phyloP scores from a whole-genome alignment of 306 rosid genomes.

The Potentilla sterilis region DNA sequence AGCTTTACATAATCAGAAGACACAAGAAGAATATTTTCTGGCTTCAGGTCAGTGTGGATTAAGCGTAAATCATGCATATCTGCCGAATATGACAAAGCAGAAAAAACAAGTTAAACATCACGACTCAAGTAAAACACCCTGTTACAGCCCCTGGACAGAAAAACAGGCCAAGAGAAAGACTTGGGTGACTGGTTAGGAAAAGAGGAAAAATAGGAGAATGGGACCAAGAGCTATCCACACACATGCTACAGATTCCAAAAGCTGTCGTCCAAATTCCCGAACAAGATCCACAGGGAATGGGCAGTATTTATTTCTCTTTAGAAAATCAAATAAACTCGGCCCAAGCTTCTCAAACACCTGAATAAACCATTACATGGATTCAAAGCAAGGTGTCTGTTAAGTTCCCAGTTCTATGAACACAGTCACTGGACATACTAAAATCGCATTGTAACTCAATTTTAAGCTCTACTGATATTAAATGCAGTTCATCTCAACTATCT shows the following conservation, averaged over 20 bases:
- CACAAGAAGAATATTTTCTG: conserved; percentile 97
- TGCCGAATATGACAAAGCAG: conserved; percentile 52
- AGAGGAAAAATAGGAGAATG: conserved; percentile 32
- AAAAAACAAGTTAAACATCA: conserved; percentile 32
- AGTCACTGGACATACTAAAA: conserved; percentile 37
- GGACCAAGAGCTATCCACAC: conserved; percentile 71
- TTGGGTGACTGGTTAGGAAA: conserved; percentile 32
- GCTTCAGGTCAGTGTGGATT: conserved; percentile 97
- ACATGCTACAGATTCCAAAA: conserved; percentile 99
- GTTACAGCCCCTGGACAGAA: conserved; percentile 39
- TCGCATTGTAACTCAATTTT: conserved; percentile 22
- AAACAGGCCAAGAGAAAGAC: conserved; percentile 39
- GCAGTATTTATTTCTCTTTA: conserved; percentile 97
- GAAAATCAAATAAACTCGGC: conserved; percentile 99
- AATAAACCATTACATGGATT: conserved; percentile 80
- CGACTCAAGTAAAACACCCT: conserved; percentile 30
- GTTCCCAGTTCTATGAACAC: conserved; percentile 55
- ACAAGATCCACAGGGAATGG: conserved; percentile 99
- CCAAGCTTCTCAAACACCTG: conserved; percentile 99
- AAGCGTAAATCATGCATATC: conserved; percentile 90
- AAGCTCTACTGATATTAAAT: conserved; percentile 15
- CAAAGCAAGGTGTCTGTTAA: conserved; percentile 70
- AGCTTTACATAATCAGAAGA: conserved; percentile 86
- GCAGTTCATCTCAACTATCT: background rate
- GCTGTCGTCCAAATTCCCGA: conserved; percentile 99